phyloP scores from a whole-genome alignment of 1,284 basidiomycete genomes.

The Pseudozyma hubeiensis region DNA sequence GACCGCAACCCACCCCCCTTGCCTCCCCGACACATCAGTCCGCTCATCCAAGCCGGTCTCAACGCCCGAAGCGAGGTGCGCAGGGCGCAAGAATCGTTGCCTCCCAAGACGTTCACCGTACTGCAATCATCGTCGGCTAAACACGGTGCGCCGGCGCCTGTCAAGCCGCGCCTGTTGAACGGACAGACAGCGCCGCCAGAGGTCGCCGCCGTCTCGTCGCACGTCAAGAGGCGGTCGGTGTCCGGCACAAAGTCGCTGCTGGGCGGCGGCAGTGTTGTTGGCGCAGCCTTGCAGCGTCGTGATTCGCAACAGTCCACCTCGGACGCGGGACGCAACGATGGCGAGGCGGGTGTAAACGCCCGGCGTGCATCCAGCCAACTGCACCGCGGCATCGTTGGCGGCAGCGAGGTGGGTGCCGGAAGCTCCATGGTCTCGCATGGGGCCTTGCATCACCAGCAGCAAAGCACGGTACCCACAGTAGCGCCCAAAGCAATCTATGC shows the following conservation, averaged over 20 bases:
- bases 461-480: conserved; percentile 46
- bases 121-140: conserved; percentile 56
- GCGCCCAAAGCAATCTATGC: conserved; percentile 61
- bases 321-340: conserved; percentile 28
- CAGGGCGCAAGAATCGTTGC: conserved; percentile 59
- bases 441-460: conserved; percentile 14
- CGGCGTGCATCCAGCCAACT: conserved; percentile 37
- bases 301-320: conserved; percentile 46
- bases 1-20: conserved; percentile 57
- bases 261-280: conserved; percentile 24
- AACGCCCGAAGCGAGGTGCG: conserved; percentile 64
- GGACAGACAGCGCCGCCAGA: conserved; percentile 58
- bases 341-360: conserved; percentile 21
- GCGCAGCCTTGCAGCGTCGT: conserved; percentile 28
- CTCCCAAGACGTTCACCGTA: conserved; percentile 67
- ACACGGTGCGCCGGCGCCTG: conserved; percentile 32
- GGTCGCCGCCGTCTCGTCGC: conserved; percentile 29
- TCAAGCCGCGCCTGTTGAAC: conserved; percentile 56
- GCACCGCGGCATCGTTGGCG: conserved; percentile 28
- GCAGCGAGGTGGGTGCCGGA: conserved; percentile 33
- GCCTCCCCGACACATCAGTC: conserved; percentile 63
- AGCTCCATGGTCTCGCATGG: conserved; percentile 29
- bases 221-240: conserved; percentile 53
- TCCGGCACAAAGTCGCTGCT: conserved; percentile 49
- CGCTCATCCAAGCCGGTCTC: conserved; percentile 67